Conservation (phyloP, 257 asterid species). For the Nicotiana knightiana region DNA sequence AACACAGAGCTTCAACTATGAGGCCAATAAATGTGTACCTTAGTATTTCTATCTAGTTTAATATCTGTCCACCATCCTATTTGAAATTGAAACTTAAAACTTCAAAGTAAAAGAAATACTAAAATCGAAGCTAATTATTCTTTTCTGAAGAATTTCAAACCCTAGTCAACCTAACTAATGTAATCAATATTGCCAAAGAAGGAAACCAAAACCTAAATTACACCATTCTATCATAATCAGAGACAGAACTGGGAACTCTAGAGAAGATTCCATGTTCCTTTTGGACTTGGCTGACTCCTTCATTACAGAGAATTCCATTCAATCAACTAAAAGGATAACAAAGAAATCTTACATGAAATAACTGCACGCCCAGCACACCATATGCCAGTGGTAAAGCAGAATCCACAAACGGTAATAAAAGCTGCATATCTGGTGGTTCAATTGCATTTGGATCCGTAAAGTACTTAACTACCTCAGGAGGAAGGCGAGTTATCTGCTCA, state of each 20-base stretch:
- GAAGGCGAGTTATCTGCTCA: slow-evolving; percentile 71
- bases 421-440: slow-evolving; percentile 95
- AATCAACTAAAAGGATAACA: slow-evolving; percentile 7
- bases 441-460: slow-evolving; percentile 90
- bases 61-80: not conserved
- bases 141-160: not conserved
- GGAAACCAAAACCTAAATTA: not conserved
- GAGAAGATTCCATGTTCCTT: not conserved
- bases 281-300: not conserved
- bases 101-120: not conserved
- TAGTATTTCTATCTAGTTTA: not conserved
- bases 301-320: slow-evolving; percentile 1
- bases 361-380: slow-evolving; percentile 82
- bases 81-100: not conserved
- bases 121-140: not conserved
- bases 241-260: not conserved
- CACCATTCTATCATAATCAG: not conserved
- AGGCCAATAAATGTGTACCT: not conserved
- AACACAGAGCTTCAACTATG: not conserved
- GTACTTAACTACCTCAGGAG: slow-evolving; percentile 86
- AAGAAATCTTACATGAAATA: slow-evolving; percentile 63
- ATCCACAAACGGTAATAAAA: slow-evolving; percentile 74
- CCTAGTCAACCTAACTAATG: not conserved
- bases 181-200: not conserved
- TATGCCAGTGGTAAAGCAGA: slow-evolving; percentile 88